A percentile compares a stretch with the other conserved stretches of the same genome.
Conservation (phyloP, 2,329 filamentous ascomycete species). For the Pestalotiopsis sp. region DNA sequence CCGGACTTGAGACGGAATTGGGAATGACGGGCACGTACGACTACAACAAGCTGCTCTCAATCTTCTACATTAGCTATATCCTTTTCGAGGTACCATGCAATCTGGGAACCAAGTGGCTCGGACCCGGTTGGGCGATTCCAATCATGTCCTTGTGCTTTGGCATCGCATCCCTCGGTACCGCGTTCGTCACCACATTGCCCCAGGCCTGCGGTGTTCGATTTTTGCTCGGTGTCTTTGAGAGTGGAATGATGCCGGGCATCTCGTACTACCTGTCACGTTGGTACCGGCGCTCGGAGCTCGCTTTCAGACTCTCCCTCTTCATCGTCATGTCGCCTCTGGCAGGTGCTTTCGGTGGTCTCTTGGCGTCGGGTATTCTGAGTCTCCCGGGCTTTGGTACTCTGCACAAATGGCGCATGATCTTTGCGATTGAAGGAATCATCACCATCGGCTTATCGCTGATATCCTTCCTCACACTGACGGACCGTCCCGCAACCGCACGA, state of each 20-base stretch:
- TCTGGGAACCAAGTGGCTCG: slow-evolving; percentile 70
- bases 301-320: slow-evolving; percentile 69
- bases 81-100: slow-evolving; percentile 72
- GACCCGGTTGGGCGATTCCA: slow-evolving; percentile 74
- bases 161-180: slow-evolving; percentile 64
- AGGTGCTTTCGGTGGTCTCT: slow-evolving; percentile 70
- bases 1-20: slow-evolving; percentile 66
- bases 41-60: slow-evolving; percentile 69
- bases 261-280: slow-evolving; percentile 74
- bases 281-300: slow-evolving; percentile 64
- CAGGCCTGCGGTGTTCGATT: slow-evolving; percentile 65
- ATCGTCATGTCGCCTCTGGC: slow-evolving; percentile 72
- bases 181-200: slow-evolving; percentile 60
- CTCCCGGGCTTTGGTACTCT: slow-evolving; percentile 52
- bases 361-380: slow-evolving; percentile 66
- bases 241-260: slow-evolving; percentile 74
- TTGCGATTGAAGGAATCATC: slow-evolving; percentile 53
- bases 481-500: slow-evolving; percentile 67
- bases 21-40: slow-evolving; percentile 58
- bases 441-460: slow-evolving; percentile 54
- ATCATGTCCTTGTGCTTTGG: slow-evolving; percentile 65
- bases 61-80: slow-evolving; percentile 76
- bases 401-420: slow-evolving; percentile 32
- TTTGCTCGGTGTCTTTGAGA: slow-evolving; percentile 69
- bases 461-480: slow-evolving; percentile 66